phyloP scores from a whole-genome alignment of 805 yeast species.

The Zygoascus biomembranicola region DNA sequence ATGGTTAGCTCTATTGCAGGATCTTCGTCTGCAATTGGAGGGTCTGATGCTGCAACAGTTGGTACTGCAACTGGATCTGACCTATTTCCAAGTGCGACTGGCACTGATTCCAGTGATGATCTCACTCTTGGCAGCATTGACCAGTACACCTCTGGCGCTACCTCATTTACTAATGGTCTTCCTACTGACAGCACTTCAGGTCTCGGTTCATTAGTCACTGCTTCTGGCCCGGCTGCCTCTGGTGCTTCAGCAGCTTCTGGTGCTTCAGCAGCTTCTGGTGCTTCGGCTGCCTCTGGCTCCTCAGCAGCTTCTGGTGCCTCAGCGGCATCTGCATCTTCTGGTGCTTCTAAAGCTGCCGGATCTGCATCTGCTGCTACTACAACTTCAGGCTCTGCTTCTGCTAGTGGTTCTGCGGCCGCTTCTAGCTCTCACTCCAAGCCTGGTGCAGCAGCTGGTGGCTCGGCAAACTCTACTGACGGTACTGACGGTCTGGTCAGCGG shows the following conservation, averaged over 20 bases:
- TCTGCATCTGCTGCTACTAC: conserved; percentile 1
- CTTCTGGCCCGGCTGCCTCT: background rate
- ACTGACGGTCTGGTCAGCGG: background rate
- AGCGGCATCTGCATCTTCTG: conserved; percentile 4
- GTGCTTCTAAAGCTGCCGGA: background rate
- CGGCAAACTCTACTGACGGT: conserved; percentile 2
- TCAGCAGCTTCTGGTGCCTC: conserved; percentile 6
- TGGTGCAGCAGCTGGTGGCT: background rate
- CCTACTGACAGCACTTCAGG: background rate
- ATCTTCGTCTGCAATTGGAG: conserved; percentile 3
- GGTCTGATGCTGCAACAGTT: background rate
- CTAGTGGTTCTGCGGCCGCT: conserved; percentile 2
- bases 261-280: conserved; percentile 5
- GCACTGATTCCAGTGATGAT: background rate
- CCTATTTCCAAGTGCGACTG: background rate
- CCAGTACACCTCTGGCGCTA: background rate
- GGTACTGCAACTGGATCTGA: background rate
- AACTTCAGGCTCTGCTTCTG: background rate
- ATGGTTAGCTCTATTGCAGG: conserved; percentile 2
- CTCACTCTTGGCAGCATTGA: background rate
- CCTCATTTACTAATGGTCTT: background rate
- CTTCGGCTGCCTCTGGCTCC: conserved; percentile 5
- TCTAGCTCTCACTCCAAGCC: conserved; percentile 1
- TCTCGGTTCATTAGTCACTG: background rate
- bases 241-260: conserved; percentile 4